phyloP scores from a whole-genome alignment of 1,284 basidiomycete species.

The Ustilago nuda region DNA sequence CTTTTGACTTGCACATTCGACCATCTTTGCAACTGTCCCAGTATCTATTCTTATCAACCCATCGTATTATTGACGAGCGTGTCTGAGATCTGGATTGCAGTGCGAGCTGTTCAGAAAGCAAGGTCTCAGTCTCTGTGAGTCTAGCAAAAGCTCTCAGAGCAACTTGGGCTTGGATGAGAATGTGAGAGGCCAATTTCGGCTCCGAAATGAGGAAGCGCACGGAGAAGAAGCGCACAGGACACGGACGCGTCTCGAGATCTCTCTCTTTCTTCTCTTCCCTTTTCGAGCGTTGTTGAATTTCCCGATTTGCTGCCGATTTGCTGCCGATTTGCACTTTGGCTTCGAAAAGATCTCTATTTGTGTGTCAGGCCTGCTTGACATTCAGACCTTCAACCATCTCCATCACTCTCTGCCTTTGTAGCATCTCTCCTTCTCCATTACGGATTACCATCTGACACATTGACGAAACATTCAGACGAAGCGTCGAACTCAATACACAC shows the following conservation, averaged over 20 bases:
- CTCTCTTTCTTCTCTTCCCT: not conserved
- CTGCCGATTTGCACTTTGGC: not conserved
- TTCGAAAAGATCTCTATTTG: not conserved
- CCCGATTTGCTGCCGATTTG: not conserved
- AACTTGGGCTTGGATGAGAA: not conserved
- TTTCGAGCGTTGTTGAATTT: not conserved
- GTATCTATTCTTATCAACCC: not conserved
- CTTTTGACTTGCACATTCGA: not conserved
- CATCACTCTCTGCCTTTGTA: not conserved
- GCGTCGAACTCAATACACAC: not conserved
- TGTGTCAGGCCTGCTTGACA: not conserved
- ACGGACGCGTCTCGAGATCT: slow-evolving; percentile 5
- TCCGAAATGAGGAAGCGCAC: slow-evolving; percentile 3
- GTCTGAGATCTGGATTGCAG: not conserved
- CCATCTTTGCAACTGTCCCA: not conserved
- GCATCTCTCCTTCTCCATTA: too few relatives aligned
- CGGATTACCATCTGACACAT: not conserved
- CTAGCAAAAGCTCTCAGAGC: too few relatives aligned
- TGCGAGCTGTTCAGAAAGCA: too few relatives aligned
- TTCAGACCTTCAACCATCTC: not conserved
- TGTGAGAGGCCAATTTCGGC: not conserved
- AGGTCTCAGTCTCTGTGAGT: too few relatives aligned
- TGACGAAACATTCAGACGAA: not conserved
- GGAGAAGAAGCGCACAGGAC: slow-evolving; percentile 3
- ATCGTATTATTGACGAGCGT: not conserved